Evolutionary conservation across 2,329 filamentous ascomycete genomes (phyloP), one percentile per base, ranked within the genome.

Genomic region (Fragosphaeria purpurea): DNA sequence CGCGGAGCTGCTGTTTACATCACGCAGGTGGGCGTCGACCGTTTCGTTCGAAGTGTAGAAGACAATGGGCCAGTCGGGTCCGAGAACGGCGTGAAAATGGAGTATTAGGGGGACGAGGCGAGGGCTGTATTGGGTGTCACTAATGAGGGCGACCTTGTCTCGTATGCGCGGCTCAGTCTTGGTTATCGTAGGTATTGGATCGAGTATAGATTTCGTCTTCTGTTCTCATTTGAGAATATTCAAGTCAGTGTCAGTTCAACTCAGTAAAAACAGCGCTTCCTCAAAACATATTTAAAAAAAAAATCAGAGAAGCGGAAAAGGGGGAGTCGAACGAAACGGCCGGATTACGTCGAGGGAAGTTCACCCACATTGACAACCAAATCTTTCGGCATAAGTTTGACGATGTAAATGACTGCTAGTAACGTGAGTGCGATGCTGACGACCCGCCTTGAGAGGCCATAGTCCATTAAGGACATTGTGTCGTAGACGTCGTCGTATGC

Each of bases 51-150:
- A 61, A 0, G 71, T 73, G 55, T 68, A 70, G 41, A 72, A 65
- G 30, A 72, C 60, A 40, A 74, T 64, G 5, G 69, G 69, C 70
- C 70, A 73, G 8, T 56, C 54, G 8, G 70, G 68, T 1, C 70
- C 71, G 5, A 73, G 65, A 0, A 60, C 57, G n/a, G 53, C 50
- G 5, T 62, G 58, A 35, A 69, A 61, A 4, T 65, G 66, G 11
- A 65, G 60, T 7, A 59, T 61, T 33, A 59, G 56, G 10, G 63
- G 52, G 47, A 60, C 63, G 4, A 65, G 63, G 33, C 52, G 68
- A 1, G 80, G 53, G 0, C 78, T 63, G 0, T 75, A 75, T 32
- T 80, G 73, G 6, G 60, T 60, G 51, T 62, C 60, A 50, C 59
- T 58, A 38, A 63, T 55, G 34, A 63, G 48, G 50, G 59, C 61